Percentiles rank a stretch among this genome's conserved stretches.
phyloP scores from a whole-genome alignment of 257 asterid genomes.

The Rhazya stricta region DNA sequence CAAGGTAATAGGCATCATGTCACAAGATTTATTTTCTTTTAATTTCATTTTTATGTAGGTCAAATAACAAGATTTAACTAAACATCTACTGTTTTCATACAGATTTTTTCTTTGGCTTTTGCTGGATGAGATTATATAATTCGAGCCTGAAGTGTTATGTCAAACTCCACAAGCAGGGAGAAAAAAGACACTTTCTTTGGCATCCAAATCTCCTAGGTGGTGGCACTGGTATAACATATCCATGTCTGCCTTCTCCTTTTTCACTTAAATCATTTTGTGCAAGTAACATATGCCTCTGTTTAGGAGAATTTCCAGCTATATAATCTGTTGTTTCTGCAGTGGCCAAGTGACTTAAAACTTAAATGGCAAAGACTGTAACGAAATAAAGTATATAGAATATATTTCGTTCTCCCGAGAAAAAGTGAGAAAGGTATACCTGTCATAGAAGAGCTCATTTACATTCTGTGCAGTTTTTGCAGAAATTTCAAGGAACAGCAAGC shows the following conservation, averaged over 20 bases:
- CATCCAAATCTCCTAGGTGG: not conserved
- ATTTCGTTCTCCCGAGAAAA: not conserved
- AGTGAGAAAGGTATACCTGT: conserved; percentile 13
- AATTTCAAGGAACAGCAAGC: conserved; percentile 29
- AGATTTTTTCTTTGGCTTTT: not conserved
- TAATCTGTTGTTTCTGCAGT: too few relatives aligned
- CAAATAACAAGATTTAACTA: too few relatives aligned
- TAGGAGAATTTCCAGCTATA: too few relatives aligned
- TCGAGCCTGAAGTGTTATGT: too few relatives aligned
- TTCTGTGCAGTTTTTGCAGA: conserved; percentile 31
- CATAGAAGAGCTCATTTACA: conserved; percentile 28
- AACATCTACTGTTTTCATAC: too few relatives aligned
- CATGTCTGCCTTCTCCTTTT: not conserved
- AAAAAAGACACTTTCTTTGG: not conserved
- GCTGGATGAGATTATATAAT: too few relatives aligned
- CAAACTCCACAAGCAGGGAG: not conserved
- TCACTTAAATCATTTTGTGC: too few relatives aligned
- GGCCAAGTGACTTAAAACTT: not conserved
- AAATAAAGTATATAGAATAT: not conserved
- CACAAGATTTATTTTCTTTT: too few relatives aligned
- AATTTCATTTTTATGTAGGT: too few relatives aligned
- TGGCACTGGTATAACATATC: not conserved
- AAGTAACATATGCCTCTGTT: too few relatives aligned
- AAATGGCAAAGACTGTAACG: not conserved
- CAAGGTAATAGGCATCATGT: too few relatives aligned